phyloP scores from a whole-genome alignment of 257 asterid species.

The Nicotiana undulata region DNA sequence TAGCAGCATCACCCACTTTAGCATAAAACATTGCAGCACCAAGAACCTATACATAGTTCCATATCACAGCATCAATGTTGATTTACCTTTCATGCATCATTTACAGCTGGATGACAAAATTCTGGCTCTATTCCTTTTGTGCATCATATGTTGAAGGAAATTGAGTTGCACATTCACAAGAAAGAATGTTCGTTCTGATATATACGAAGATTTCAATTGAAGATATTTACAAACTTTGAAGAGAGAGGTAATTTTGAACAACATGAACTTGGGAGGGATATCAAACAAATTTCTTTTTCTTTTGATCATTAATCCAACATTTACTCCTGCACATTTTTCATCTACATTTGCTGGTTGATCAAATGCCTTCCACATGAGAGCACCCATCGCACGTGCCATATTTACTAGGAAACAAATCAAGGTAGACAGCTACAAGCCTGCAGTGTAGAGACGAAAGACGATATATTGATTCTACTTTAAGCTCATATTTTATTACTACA shows the following conservation, averaged over 20 bases:
- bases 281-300: background rate
- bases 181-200: background rate
- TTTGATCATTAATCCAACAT: background rate
- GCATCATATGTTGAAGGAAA: background rate
- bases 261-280: background rate
- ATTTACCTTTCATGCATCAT: background rate
- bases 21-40: slow-evolving; percentile 99
- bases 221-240: background rate
- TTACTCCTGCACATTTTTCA: background rate
- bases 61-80: background rate
- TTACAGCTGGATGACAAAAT: background rate
- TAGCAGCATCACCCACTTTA: slow-evolving; percentile 81
- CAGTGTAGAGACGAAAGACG: background rate
- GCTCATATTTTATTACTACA: background rate
- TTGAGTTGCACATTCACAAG: background rate
- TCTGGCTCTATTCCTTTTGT: background rate
- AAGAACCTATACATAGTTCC: slow-evolving; percentile 50
- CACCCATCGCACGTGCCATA: background rate
- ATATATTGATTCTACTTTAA: background rate
- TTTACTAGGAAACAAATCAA: background rate
- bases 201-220: background rate
- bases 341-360: background rate
- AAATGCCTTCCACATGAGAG: background rate
- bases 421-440: background rate
- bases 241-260: background rate